Conservation (phyloP, 2,329 filamentous ascomycete species). For the Fusarium abutilonis region DNA sequence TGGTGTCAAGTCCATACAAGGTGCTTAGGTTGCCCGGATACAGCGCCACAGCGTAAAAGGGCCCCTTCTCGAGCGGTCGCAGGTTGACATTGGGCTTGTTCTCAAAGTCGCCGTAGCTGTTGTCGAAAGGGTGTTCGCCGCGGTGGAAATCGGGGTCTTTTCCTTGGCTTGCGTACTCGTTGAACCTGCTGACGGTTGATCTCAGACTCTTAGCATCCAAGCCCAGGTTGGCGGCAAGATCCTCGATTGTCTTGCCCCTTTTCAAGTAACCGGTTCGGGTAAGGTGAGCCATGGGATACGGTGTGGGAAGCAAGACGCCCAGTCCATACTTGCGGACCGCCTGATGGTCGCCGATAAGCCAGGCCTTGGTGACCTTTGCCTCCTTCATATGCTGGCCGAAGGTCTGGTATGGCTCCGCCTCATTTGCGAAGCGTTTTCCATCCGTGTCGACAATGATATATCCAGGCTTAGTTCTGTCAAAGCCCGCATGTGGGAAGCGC, state of each 20-base stretch:
- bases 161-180: not conserved
- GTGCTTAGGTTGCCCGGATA: slow-evolving; percentile 53
- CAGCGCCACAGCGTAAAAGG: slow-evolving; percentile 46
- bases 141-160: not conserved
- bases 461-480: no score
- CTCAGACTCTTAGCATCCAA: not conserved
- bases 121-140: not conserved
- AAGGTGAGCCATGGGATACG: no score
- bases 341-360: not conserved
- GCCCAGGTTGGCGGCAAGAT: not conserved
- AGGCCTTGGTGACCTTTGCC: not conserved
- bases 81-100: slow-evolving; percentile 3
- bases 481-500: no score
- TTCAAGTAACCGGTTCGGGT: no score
- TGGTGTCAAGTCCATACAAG: slow-evolving; percentile 51
- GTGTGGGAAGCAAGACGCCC: not conserved
- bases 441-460: slow-evolving; percentile 1
- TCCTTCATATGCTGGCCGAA: not conserved
- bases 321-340: slow-evolving; percentile 1
- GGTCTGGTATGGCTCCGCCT: not conserved
- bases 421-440: slow-evolving; percentile 1
- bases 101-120: not conserved
- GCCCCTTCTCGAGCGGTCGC: not conserved
- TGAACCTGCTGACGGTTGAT: not conserved
- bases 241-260: not conserved